phyloP scores from a whole-genome alignment of 2,329 filamentous ascomycete species.

The Ophiobolus disseminans region DNA sequence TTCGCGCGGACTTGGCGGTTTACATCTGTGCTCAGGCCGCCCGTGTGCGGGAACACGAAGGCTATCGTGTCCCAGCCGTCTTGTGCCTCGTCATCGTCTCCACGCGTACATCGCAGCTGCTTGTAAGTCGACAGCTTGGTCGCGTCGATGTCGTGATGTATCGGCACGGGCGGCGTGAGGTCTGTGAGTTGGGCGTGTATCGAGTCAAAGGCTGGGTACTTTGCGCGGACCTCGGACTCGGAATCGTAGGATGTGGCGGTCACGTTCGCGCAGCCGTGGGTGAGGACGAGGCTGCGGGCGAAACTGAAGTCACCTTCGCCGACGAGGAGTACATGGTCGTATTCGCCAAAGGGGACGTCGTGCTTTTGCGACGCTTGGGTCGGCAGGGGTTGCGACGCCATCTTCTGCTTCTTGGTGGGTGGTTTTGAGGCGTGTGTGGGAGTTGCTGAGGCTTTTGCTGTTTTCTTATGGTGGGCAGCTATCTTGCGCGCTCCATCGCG shows the following conservation, averaged over 20 bases:
- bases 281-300: constrained; percentile 68
- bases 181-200: constrained; percentile 34
- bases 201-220: constrained; percentile 57
- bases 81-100: constrained; percentile 24
- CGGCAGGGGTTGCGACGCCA: constrained; percentile 3
- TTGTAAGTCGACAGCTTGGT: constrained; percentile 56
- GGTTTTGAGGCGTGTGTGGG: constrained; percentile 17
- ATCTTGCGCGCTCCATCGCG: constrained; percentile 40
- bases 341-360: constrained; percentile 70
- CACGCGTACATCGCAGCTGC: constrained; percentile 26
- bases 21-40: constrained; percentile 88
- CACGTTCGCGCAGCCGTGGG: constrained; percentile 71
- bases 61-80: constrained; percentile 75
- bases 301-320: constrained; percentile 85
- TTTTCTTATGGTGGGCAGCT: constrained; percentile 33
- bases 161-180: constrained; percentile 44
- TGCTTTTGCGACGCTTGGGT: constrained; percentile 50
- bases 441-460: constrained; percentile 23
- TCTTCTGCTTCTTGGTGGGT: constrained; percentile 17
- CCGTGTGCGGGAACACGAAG: constrained; percentile 98
- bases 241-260: constrained; percentile 74
- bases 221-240: constrained; percentile 60
- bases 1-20: constrained; percentile 94
- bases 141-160: constrained; percentile 69
- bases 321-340: constrained; percentile 75